Percentiles rank a stretch among this genome's conserved stretches.
These are phyloP conservation scores for Calonectria henricotiae DNA, from an alignment of 2,329 filamentous ascomycete genomes.

Conservation along the genomic window DNA sequence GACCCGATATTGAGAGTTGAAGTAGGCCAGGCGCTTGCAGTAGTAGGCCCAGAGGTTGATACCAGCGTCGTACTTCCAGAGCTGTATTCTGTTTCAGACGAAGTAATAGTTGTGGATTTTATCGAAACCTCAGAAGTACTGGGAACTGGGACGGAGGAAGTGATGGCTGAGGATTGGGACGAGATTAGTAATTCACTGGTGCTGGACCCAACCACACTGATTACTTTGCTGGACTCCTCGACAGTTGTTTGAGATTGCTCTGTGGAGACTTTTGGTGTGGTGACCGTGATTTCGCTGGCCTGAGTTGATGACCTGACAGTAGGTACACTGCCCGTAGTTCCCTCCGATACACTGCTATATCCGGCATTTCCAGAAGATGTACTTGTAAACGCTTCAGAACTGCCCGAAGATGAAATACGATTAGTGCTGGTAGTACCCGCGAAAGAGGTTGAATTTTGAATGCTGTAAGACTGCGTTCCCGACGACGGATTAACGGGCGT, in stretches of 20 bases:
- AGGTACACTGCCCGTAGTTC: not conserved
- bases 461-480: conserved; percentile 41
- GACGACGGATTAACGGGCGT: conserved; percentile 34
- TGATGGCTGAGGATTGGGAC: conserved; percentile 12
- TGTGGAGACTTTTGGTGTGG: not conserved
- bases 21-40: conserved; percentile 26
- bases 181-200: not conserved
- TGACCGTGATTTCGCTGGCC: conserved; percentile 10
- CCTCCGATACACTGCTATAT: conserved; percentile 22
- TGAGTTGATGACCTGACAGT: conserved; percentile 1
- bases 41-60: not conserved
- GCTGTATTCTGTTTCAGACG: conserved; percentile 20
- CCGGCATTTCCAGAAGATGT: conserved; percentile 28
- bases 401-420: conserved; percentile 35
- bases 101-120: not conserved
- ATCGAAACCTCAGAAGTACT: not conserved
- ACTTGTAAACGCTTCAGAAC: conserved; percentile 26
- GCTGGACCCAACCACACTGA: conserved; percentile 19
- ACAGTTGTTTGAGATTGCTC: conserved; percentile 17
- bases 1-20: conserved; percentile 37
- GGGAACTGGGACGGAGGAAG: not conserved
- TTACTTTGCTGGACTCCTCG: conserved; percentile 19
- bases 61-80: conserved; percentile 7
- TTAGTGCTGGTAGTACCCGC: conserved; percentile 30
- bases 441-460: conserved; percentile 41